phyloP scores from a whole-genome alignment of 495 filamentous ascomycete genomes.

The Amorphotheca resinae region DNA sequence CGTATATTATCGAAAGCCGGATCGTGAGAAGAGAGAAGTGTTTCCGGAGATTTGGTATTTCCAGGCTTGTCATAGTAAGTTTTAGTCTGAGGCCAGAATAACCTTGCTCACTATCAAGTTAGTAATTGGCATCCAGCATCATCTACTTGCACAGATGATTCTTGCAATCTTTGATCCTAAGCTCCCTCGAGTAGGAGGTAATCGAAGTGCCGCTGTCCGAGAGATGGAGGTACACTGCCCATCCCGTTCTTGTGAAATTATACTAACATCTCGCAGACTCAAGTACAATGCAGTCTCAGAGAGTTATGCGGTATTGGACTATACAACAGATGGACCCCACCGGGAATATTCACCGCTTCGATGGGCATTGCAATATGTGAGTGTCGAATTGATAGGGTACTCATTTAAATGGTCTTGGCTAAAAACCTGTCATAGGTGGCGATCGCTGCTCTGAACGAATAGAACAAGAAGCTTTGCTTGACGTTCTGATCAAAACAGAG shows the following conservation, averaged over 20 bases:
- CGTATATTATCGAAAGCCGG: slow-evolving; percentile 22
- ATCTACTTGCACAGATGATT: slow-evolving; percentile 40
- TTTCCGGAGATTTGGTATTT: slow-evolving; percentile 38
- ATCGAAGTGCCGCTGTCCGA: slow-evolving; percentile 20
- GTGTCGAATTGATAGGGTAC: slow-evolving; percentile 6
- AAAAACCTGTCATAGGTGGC: slow-evolving; percentile 25
- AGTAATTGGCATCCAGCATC: slow-evolving; percentile 42
- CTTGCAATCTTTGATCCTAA: slow-evolving; percentile 31
- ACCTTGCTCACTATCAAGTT: too few species aligned
- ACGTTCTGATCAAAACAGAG: slow-evolving; percentile 31
- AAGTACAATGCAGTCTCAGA: slow-evolving; percentile 32
- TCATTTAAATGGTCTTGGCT: neutral
- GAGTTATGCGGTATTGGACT: slow-evolving; percentile 39
- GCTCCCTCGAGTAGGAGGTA: slow-evolving; percentile 25
- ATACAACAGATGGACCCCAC: slow-evolving; percentile 37
- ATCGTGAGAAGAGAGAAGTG: slow-evolving; percentile 11
- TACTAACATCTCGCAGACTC: slow-evolving; percentile 3
- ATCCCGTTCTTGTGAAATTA: neutral
- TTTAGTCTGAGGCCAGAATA: neutral
- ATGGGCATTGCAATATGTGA: slow-evolving; percentile 40
- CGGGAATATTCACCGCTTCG: slow-evolving; percentile 40
- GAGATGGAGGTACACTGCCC: slow-evolving; percentile 21
- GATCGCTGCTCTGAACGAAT: slow-evolving; percentile 29
- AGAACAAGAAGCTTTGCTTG: slow-evolving; percentile 33
- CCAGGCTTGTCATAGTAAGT: slow-evolving; percentile 35